Evolutionary conservation across 768 basidiomycete species (phyloP).

Genomic region (Agrocybe praecox): DNA sequence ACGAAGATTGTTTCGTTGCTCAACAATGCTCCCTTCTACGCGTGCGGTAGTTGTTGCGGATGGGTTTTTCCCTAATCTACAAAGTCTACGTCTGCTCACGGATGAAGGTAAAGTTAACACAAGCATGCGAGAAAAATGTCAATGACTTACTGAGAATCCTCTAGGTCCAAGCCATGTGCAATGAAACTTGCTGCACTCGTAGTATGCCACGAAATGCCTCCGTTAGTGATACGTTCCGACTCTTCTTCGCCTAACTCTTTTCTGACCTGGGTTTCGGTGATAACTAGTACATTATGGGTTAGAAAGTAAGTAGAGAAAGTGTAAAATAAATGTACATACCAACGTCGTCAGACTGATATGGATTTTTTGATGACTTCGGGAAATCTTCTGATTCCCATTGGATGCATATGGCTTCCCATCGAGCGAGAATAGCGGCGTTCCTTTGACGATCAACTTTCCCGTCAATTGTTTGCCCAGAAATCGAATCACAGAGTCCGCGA

Average conservation of each 20-base stretch:
- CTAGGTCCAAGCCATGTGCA: not conserved
- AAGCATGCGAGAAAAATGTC: not conserved
- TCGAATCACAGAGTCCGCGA: not conserved
- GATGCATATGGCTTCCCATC: conserved; percentile 5
- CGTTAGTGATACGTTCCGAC: not conserved
- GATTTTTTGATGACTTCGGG: conserved; percentile 1
- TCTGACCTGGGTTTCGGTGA: not conserved
- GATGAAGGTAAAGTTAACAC: too few species aligned
- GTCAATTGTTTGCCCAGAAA: too few species aligned
- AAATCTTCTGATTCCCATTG: not conserved
- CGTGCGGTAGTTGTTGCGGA: too few species aligned
- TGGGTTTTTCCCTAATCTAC: not conserved
- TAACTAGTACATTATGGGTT: not conserved
- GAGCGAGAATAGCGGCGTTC: not conserved
- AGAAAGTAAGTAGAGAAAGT: too few species aligned
- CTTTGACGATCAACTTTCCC: not conserved
- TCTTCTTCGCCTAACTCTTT: not conserved
- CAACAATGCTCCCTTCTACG: not conserved
- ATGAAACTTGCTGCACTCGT: not conserved
- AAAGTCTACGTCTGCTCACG: not conserved
- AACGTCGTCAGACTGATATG: not conserved
- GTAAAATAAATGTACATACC: too few species aligned
- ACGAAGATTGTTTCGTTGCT: conserved; percentile 12
- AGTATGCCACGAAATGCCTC: not conserved
- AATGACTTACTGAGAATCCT: not conserved